phyloP scores from a whole-genome alignment of 768 basidiomycete genomes.

The Tulasnella sp. region DNA sequence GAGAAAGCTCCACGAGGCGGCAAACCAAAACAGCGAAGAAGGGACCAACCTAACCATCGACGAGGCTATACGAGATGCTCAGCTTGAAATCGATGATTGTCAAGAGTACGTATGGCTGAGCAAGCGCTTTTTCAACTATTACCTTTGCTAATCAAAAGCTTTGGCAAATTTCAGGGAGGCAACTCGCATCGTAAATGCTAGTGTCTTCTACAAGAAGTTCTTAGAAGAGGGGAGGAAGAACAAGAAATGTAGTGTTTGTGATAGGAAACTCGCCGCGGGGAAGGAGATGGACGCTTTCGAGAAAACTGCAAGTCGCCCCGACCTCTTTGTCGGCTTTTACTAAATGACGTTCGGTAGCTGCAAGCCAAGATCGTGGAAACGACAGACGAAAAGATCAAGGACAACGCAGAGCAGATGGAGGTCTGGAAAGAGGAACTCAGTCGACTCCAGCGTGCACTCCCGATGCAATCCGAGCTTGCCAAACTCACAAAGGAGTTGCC shows the following conservation, averaged over 20 bases:
- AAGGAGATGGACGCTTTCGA: conserved; percentile 50
- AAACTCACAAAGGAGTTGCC: conserved; percentile 60
- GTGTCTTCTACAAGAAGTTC: conserved; percentile 35
- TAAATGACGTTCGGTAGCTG: conserved; percentile 34
- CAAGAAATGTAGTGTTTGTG: conserved; percentile 65
- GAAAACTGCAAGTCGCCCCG: conserved; percentile 8
- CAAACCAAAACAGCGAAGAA: conserved; percentile 25
- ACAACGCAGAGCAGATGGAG: conserved; percentile 36
- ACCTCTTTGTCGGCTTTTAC: background rate
- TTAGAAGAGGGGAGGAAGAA: conserved; percentile 47
- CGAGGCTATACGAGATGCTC: conserved; percentile 38
- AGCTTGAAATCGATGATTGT: conserved; percentile 32
- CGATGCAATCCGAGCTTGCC: conserved; percentile 41
- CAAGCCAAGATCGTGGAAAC: conserved; percentile 46
- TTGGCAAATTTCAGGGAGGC: conserved; percentile 17
- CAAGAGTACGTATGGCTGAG: conserved; percentile 32
- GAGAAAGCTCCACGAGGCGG: conserved; percentile 31
- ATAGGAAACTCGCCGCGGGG: conserved; percentile 44
- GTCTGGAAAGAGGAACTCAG: conserved; percentile 51
- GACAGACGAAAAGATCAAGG: conserved; percentile 36
- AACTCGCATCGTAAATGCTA: conserved; percentile 17
- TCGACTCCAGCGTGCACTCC: conserved; percentile 45
- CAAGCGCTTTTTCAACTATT: background rate
- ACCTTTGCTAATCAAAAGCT: background rate
- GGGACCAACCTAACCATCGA: conserved; percentile 32